Evolutionary conservation across 139 green algal genomes (phyloP), one percentile per base, ranked within the genome.

Genomic region (Ostreobium quekettii): DNA sequence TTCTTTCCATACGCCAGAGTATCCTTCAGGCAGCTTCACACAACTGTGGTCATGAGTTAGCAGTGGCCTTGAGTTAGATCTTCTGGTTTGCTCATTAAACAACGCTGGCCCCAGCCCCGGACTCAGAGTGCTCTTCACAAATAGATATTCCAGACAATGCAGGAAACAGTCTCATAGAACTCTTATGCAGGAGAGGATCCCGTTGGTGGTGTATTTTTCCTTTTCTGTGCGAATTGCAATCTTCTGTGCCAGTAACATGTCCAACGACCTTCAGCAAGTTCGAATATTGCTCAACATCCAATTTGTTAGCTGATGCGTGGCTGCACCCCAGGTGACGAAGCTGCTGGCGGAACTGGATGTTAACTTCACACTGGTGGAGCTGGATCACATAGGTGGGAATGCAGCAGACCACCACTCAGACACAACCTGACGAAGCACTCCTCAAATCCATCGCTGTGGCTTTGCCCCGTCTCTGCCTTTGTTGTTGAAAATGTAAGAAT

Each of bases 301-400:
- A n/a, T n/a, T n/a, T n/a, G n/a, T n/a, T n/a, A n/a, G n/a, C n/a
- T n/a, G n/a, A n/a, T n/a, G n/a, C n/a, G n/a, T n/a, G n/a, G n/a
- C n/a, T n/a, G n/a, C n/a, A n/a, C n/a, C n/a, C n/a, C 26, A 68
- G 61, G 36, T 68, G 11, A 5, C 19, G 5, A 33, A 56, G 8
- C 36, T 68, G 26, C 26, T 68, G 5, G 22, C 19, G 30, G 38
- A n/a, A 15, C 42, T 48, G 26, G 42, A 56, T 5, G 42, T 68
- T 7, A 29, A 15, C 11, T 8, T 11, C 8, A 48, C 49, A 28
- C 30, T 29, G 22, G n/a, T 68, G 15, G 61, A 68, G 22, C 61
- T 68, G 32, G 61, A 68, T 26, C 31, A 68, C n/a, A 68, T 68
- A 38, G 35, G 61, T 68, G 26, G 15, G 24, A n/a, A 4, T 24